Evolutionary conservation across 768 basidiomycete genomes (phyloP).

Genomic region (Dictyophora rubrovolvata): DNA sequence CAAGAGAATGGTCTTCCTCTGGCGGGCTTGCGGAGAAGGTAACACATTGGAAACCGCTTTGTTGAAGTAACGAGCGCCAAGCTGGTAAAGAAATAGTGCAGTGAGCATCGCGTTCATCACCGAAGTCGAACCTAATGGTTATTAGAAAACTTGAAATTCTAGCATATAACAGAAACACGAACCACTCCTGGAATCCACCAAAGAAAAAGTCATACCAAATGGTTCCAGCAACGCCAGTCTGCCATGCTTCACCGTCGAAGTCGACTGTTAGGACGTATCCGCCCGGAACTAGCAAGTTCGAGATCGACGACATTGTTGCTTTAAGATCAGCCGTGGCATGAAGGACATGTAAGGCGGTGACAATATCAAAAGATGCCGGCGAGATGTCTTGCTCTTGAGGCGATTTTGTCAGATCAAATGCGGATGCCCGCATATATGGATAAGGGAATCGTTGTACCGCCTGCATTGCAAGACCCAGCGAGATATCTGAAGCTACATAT

Average conservation of each 20-base stretch:
- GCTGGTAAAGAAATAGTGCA: slow-evolving; percentile 4
- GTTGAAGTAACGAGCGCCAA: slow-evolving; percentile 1
- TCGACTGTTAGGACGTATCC: slow-evolving; percentile 13
- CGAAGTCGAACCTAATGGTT: slow-evolving; percentile 3
- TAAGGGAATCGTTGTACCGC: slow-evolving; percentile 12
- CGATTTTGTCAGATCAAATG: slow-evolving; percentile 12
- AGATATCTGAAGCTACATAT: slow-evolving; percentile 14
- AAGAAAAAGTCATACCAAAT: slow-evolving; percentile 11
- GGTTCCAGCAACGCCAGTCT: slow-evolving; percentile 3
- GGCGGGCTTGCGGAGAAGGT: slow-evolving; percentile 4
- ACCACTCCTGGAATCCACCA: slow-evolving; percentile 10
- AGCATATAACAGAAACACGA: not conserved
- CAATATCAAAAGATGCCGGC: slow-evolving; percentile 12
- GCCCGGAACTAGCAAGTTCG: slow-evolving; percentile 13
- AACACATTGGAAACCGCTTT: slow-evolving; percentile 4
- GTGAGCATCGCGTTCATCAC: slow-evolving; percentile 3
- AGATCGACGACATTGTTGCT: slow-evolving; percentile 10
- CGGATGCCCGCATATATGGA: slow-evolving; percentile 12
- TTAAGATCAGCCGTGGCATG: slow-evolving; percentile 12
- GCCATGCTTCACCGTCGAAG: slow-evolving; percentile 13
- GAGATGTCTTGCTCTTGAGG: slow-evolving; percentile 13
- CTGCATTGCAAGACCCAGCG: slow-evolving; percentile 11
- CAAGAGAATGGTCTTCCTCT: slow-evolving; percentile 6
- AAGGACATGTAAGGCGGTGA: slow-evolving; percentile 13
- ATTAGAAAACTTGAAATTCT: not conserved